Percentiles rank a stretch among this genome's conserved stretches.
Evolutionary conservation across 2,329 filamentous ascomycete genomes (phyloP).

Genomic region (Penicillium sp.): DNA sequence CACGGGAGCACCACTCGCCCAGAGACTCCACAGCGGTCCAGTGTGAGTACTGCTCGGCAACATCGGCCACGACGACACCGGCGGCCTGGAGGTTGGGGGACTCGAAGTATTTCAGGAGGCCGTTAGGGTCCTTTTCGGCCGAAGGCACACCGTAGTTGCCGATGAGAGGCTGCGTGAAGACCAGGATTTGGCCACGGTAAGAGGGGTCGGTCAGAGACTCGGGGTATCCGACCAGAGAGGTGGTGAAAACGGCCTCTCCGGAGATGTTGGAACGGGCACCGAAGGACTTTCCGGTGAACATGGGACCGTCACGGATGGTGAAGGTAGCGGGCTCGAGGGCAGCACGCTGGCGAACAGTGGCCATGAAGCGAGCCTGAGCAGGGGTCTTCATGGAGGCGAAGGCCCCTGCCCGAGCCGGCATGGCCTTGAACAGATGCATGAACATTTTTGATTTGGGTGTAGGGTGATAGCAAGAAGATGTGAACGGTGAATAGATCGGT

Average conservation of each 20-base stretch:
- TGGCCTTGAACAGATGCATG: conserved; percentile 54
- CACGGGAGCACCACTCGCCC: conserved; percentile 89
- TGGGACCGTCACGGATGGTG: conserved; percentile 91
- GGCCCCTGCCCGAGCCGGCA: conserved; percentile 48
- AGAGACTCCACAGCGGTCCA: conserved; percentile 98
- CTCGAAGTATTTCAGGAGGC: conserved; percentile 96
- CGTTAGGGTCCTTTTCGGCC: conserved; percentile 76
- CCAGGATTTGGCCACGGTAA: conserved; percentile 81
- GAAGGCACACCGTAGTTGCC: conserved; percentile 98
- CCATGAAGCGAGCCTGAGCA: conserved; percentile 52
- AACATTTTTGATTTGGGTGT: conserved; percentile 48
- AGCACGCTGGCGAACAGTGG: conserved; percentile 67
- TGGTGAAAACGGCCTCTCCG: conserved; percentile 97
- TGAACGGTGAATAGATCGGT: conserved; percentile 22
- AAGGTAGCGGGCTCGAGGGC: conserved; percentile 81
- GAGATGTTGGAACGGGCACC: conserved; percentile 96
- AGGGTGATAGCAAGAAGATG: conserved; percentile 7
- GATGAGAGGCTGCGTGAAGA: conserved; percentile 96
- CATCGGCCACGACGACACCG: conserved; percentile 93
- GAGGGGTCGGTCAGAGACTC: conserved; percentile 75
- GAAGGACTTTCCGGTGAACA: conserved; percentile 95
- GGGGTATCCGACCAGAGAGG: conserved; percentile 94
- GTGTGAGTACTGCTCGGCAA: conserved; percentile 90
- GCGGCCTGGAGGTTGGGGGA: conserved; percentile 96
- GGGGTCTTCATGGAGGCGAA: conserved; percentile 41